Conservation (phyloP, 78 protist species). For the Neovahlkampfia damariscottae region DNA sequence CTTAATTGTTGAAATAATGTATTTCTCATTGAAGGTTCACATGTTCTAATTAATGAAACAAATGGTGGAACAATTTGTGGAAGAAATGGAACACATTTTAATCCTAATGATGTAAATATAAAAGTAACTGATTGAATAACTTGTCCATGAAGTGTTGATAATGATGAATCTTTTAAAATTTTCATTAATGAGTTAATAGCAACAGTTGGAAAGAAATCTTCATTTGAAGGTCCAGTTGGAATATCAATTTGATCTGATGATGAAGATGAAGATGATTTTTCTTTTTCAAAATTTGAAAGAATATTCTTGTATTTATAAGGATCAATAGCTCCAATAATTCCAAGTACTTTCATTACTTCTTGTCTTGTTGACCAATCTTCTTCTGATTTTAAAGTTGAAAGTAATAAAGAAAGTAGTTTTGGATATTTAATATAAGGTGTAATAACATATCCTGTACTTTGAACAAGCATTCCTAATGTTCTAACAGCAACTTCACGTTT, state of each 20-base stretch:
- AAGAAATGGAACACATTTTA: conserved; percentile 66
- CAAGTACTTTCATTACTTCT: conserved; percentile 71
- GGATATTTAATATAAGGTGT: conserved; percentile 65
- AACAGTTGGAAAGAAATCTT: conserved; percentile 77
- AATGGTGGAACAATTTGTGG: conserved; percentile 69
- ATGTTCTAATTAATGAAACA: conserved; percentile 3
- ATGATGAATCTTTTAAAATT: conserved; percentile 68
- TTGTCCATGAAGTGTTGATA: conserved; percentile 14
- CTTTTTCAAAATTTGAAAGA: background rate
- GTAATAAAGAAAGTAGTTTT: conserved; percentile 46
- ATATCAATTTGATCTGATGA: background rate
- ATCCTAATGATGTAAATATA: conserved; percentile 57
- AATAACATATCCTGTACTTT: conserved; percentile 72
- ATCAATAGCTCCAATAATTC: conserved; percentile 94
- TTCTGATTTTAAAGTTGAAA: conserved; percentile 23
- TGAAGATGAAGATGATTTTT: background rate
- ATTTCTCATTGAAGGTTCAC: conserved; percentile 50
- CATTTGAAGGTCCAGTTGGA: conserved; percentile 39
- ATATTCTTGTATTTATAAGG: conserved; percentile 36
- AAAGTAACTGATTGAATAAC: conserved; percentile 48
- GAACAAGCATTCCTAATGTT: conserved; percentile 70
- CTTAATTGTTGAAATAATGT: conserved; percentile 63
- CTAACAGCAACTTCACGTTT: conserved; percentile 59
- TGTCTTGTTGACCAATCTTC: conserved; percentile 12
- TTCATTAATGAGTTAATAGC: conserved; percentile 64